A percentile compares a stretch with the other conserved stretches of the same genome.
Evolutionary conservation across 1,284 basidiomycete genomes (phyloP).

Genomic region (Papiliotrema nemorosa): DNA sequence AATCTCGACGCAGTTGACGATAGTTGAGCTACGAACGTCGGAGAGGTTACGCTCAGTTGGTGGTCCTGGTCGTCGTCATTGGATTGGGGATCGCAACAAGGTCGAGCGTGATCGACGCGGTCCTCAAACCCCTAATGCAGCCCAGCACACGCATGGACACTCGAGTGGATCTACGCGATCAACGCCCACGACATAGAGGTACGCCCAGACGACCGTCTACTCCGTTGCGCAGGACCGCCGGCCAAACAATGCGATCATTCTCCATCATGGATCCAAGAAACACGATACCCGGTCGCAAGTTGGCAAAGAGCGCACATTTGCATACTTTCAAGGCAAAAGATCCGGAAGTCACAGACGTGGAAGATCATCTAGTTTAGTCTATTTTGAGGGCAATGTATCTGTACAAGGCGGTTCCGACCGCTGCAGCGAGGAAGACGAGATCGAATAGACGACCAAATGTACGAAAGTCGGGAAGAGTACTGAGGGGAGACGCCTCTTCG

Average conservation of each 20-base stretch:
- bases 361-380: conserved; percentile 7
- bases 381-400: conserved; percentile 42
- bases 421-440: conserved; percentile 43
- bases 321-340: conserved; percentile 29
- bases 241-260: not conserved
- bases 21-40: conserved; percentile 41
- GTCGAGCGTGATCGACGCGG: conserved; percentile 32
- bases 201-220: conserved; percentile 1
- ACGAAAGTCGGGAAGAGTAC: conserved; percentile 46
- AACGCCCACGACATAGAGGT: not conserved
- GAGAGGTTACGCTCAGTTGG: conserved; percentile 38
- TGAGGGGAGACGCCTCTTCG: conserved; percentile 33
- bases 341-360: not conserved
- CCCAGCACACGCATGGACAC: too few relatives aligned
- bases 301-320: conserved; percentile 39
- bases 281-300: conserved; percentile 4
- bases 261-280: not conserved
- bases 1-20: not conserved
- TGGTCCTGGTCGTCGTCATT: conserved; percentile 38
- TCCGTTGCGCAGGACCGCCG: not conserved
- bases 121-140: conserved; percentile 36
- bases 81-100: conserved; percentile 31
- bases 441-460: conserved; percentile 50
- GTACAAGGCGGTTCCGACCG: conserved; percentile 32
- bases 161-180: not conserved